Evolutionary conservation across 371 early-diverging fungal species (phyloP).

Genomic region (Circinella umbellata): DNA sequence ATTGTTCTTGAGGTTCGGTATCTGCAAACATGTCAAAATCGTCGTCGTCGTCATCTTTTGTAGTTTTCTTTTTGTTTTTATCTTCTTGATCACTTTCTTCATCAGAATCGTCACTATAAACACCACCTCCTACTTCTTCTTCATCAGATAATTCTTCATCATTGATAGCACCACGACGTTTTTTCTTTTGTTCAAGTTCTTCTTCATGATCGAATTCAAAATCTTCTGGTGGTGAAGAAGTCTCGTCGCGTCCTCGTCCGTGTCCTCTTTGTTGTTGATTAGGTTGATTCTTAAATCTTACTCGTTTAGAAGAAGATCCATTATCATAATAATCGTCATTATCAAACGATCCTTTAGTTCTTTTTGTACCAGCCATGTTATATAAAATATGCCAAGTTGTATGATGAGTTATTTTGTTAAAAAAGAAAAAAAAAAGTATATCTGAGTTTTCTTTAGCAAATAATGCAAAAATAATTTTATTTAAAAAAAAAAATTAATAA

Average conservation of each 20-base stretch:
- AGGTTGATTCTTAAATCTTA: constrained; percentile 33
- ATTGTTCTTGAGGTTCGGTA: constrained; percentile 19
- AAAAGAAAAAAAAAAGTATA: no score
- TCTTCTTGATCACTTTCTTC: constrained; percentile 33
- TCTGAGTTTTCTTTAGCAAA: no score
- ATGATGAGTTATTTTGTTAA: no score
- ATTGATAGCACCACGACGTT: constrained; percentile 57
- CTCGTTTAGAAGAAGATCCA: constrained; percentile 38
- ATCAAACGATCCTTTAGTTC: constrained; percentile 35
- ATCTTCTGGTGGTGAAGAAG: constrained; percentile 21
- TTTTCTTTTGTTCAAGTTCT: constrained; percentile 49
- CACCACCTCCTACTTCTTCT: constrained; percentile 57
- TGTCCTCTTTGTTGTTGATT: neutral
- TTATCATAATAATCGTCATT: constrained; percentile 19
- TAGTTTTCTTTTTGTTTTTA: constrained; percentile 23
- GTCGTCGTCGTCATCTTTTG: constrained; percentile 36
- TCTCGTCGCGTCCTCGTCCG: constrained; percentile 1
- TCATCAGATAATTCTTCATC: constrained; percentile 61
- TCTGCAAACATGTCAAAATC: constrained; percentile 72
- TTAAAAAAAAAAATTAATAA: neutral
- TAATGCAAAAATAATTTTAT: no score
- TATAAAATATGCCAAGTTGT: neutral
- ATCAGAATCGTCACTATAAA: constrained; percentile 47
- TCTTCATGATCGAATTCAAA: constrained; percentile 57
- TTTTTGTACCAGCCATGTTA: constrained; percentile 25